These are phyloP conservation scores for Colletotrichum agaves DNA, from an alignment of 2,329 filamentous ascomycete species.

Conservation along the genomic window DNA sequence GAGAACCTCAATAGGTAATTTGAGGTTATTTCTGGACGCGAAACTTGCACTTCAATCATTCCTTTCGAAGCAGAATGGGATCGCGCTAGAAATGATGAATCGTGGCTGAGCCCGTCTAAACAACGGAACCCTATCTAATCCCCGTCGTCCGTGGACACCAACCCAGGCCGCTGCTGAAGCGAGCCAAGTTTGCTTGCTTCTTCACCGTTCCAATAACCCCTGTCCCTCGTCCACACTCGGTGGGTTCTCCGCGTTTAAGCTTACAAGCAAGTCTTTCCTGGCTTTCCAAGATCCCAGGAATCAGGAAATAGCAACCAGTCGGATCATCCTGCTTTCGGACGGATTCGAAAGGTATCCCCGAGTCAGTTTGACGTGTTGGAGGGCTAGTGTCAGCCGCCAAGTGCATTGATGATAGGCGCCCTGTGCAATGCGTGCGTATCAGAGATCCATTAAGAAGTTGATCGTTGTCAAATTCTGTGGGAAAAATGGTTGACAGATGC, in stretches of 20 bases:
- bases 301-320: constrained; percentile 22
- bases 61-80: constrained; percentile 6
- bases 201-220: constrained; percentile 5
- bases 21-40: neutral
- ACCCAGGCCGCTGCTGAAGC: constrained; percentile 2
- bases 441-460: neutral
- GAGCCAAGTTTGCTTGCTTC: neutral
- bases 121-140: constrained; percentile 1
- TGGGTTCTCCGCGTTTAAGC: constrained; percentile 31
- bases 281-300: neutral
- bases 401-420: constrained; percentile 9
- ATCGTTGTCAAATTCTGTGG: neutral
- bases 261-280: constrained; percentile 22
- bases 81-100: constrained; percentile 23
- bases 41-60: neutral
- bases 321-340: neutral
- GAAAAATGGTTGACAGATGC: neutral
- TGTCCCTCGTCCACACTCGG: neutral
- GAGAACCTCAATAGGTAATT: too few relatives aligned
- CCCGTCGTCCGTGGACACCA: constrained; percentile 1
- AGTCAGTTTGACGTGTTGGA: constrained; percentile 11
- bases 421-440: neutral
- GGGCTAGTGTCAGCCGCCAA: constrained; percentile 4
- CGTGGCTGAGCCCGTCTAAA: constrained; percentile 29
- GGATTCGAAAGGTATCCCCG: neutral